phyloP scores from a whole-genome alignment of 805 yeast genomes.

The Starmerella apis region DNA sequence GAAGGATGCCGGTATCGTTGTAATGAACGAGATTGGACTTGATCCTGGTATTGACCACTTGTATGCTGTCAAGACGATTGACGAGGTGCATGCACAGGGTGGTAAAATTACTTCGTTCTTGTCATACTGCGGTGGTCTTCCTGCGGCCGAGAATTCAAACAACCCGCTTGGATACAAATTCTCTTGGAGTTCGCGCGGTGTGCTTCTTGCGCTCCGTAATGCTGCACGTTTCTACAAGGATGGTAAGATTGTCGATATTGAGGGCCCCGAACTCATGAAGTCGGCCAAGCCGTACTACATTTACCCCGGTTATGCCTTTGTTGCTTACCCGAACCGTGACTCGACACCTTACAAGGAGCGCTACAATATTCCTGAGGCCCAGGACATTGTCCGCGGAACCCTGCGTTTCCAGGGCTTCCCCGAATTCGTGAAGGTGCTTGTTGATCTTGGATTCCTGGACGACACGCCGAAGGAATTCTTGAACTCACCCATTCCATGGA shows the following conservation, averaged over 20 bases:
- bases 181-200: constrained; percentile 99
- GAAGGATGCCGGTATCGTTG: constrained; percentile 90
- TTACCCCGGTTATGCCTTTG: constrained; percentile 91
- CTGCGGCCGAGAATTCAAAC: constrained; percentile 95
- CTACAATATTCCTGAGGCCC: constrained; percentile 93
- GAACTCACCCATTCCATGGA: constrained; percentile 58
- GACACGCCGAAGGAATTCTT: constrained; percentile 60
- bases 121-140: constrained; percentile 97
- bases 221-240: constrained; percentile 80
- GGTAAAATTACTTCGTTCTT: constrained; percentile 92
- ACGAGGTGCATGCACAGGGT: constrained; percentile 81
- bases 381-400: constrained; percentile 93
- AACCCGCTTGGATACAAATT: constrained; percentile 98
- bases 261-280: constrained; percentile 87
- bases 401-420: constrained; percentile 98
- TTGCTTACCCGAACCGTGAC: constrained; percentile 96
- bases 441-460: constrained; percentile 83
- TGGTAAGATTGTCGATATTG: constrained; percentile 68
- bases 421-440: constrained; percentile 88
- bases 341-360: constrained; percentile 87
- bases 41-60: constrained; percentile 98
- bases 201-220: constrained; percentile 87
- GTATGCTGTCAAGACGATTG: constrained; percentile 96
- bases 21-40: constrained; percentile 96
- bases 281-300: constrained; percentile 90